These are phyloP conservation scores for Sclerotinia spermophila DNA, from an alignment of 2,329 filamentous ascomycete genomes.

Conservation along the genomic window DNA sequence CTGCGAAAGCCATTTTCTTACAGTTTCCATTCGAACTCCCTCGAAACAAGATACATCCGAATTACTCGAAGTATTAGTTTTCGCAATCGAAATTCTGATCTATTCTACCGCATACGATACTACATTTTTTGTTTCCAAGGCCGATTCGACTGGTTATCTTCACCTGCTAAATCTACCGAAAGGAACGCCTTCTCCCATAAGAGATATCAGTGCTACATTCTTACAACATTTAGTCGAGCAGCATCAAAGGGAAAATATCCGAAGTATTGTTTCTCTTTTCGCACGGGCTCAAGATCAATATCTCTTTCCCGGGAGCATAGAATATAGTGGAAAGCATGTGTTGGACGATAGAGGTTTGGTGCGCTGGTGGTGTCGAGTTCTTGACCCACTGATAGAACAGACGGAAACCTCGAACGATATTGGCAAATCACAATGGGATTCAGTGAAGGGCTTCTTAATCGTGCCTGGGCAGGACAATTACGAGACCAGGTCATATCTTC, in stretches of 20 bases:
- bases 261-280: slow-evolving; percentile 82
- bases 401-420: slow-evolving; percentile 16
- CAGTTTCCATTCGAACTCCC: slow-evolving; percentile 47
- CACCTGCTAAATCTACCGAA: slow-evolving; percentile 60
- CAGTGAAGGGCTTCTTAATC: slow-evolving; percentile 73
- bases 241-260: slow-evolving; percentile 59
- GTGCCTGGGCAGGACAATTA: slow-evolving; percentile 82
- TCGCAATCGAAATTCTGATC: slow-evolving; percentile 83
- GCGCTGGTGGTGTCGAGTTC: slow-evolving; percentile 90
- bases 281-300: slow-evolving; percentile 91
- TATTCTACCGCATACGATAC: slow-evolving; percentile 78
- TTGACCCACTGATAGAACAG: slow-evolving; percentile 64
- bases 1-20: slow-evolving; percentile 78
- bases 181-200: slow-evolving; percentile 67
- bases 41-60: slow-evolving; percentile 28
- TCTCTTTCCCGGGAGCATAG: slow-evolving; percentile 85
- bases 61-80: slow-evolving; percentile 56
- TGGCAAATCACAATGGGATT: slow-evolving; percentile 40
- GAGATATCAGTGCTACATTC: slow-evolving; percentile 70
- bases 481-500: slow-evolving; percentile 77
- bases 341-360: slow-evolving; percentile 86
- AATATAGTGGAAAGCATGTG: slow-evolving; percentile 83
- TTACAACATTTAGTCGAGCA: slow-evolving; percentile 69
- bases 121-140: slow-evolving; percentile 93
- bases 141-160: slow-evolving; percentile 90